phyloP scores from a whole-genome alignment of 768 basidiomycete species.

The Mycena alexandri region DNA sequence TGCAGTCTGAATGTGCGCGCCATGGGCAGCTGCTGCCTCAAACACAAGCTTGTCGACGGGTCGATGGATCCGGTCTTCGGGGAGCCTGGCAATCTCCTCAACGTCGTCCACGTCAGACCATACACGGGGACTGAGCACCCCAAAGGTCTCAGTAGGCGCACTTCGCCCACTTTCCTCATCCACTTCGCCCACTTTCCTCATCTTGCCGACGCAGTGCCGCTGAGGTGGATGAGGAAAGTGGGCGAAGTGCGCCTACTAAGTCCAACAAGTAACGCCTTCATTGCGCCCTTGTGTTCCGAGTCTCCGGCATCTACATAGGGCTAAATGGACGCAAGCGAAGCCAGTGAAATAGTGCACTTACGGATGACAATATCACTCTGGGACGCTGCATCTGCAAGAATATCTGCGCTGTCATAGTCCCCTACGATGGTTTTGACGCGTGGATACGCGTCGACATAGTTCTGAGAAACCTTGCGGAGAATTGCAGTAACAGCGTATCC shows the following conservation, averaged over 20 bases:
- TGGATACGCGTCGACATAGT: slow-evolving; percentile 24
- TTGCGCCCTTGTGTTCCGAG: slow-evolving; percentile 32
- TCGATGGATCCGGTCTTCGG: slow-evolving; percentile 18
- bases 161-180: slow-evolving; percentile 25
- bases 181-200: too few species aligned
- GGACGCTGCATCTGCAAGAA: slow-evolving; percentile 20
- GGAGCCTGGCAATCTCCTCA: slow-evolving; percentile 6
- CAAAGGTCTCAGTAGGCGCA: slow-evolving; percentile 23
- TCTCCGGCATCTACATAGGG: slow-evolving; percentile 21
- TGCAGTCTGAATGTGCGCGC: slow-evolving; percentile 29
- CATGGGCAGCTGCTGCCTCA: slow-evolving; percentile 21
- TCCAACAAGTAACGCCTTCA: slow-evolving; percentile 19
- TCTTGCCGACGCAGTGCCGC: too few species aligned
- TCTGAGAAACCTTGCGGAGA: slow-evolving; percentile 28
- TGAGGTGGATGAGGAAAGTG: slow-evolving; percentile 30
- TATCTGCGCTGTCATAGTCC: slow-evolving; percentile 27
- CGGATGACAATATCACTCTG: slow-evolving; percentile 30
- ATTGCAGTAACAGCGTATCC: slow-evolving; percentile 27
- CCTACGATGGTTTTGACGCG: slow-evolving; percentile 27
- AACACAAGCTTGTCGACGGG: slow-evolving; percentile 26
- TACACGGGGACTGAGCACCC: slow-evolving; percentile 11
- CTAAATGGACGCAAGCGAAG: background rate
- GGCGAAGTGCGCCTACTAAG: slow-evolving; percentile 20
- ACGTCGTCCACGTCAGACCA: slow-evolving; percentile 32
- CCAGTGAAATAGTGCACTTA: background rate